Evolutionary conservation across 176 grass and related monocot genomes (phyloP).

Genomic region (Zea mays): Zm-B73-REFERENCE-NAM-5.0 NC_050104.1:117517501-117518000

Average conservation of each 20-base stretch:
- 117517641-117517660: too few relatives aligned
- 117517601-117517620: too few relatives aligned
- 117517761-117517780: too few relatives aligned
- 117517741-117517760: not conserved
- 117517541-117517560: too few relatives aligned
- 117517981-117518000: too few relatives aligned
- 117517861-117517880: not conserved
- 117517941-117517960: not conserved
- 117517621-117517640: too few relatives aligned
- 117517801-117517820: not conserved
- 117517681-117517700: not conserved
- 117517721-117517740: not conserved
- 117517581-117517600: too few relatives aligned
- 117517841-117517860: not conserved
- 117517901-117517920: slow-evolving; percentile 1
- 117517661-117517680: not conserved
- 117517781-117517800: too few relatives aligned
- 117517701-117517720: not conserved
- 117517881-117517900: not conserved
- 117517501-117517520: too few relatives aligned
- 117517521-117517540: too few relatives aligned
- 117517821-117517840: not conserved
- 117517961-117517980: too few relatives aligned
- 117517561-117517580: too few relatives aligned
- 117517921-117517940: not conserved